Base-by-base conservation (phyloP, 805 yeast genomes). In the Teunomyces barrocoloradensis region DNA sequence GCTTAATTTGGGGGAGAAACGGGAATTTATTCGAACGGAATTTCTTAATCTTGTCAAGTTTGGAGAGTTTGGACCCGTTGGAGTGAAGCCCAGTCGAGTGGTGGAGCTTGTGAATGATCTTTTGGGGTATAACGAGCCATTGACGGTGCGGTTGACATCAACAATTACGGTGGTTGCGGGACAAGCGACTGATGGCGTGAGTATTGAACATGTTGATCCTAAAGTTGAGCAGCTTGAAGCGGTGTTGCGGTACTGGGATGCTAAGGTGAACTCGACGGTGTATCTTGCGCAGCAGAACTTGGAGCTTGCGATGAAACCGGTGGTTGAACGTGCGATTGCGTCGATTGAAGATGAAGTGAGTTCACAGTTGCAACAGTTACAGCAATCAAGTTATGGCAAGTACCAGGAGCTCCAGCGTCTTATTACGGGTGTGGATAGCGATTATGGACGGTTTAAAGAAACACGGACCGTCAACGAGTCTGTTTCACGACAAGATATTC, bases 191-290 rank as follows among this genome's bases (percentile, higher is more conserved):
- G 44, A 39, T n/a, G 50, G 36, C 2, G 35, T 47, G 23, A 44
- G 50, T 15, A 44, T 36, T 6, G 50, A 47, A 6, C 32, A 35
- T 15, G 21, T 30, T 3, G 46, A 49, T 15, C 47, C 46, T 3
- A 42, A 41, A 11, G 25, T 43, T 5, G 21, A 18, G 12, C 28
- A 6, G 12, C 29, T 72, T n/a, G 61, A 69, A 37, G 55, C 55
- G n/a, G 69, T 69, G 42, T 56, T 73, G 36, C 28, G 39, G 3
- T 53, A 55, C 43, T 73, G 75, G 73, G 64, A 61, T 37, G 29
- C 44, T 5, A 68, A 66, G 48, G 66, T 73, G 18, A 55, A 63
- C 45, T 66, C 62, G 38, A 64, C 75, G 6, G 52, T 71, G 37
- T 57, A 60, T 18, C 58, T 71, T 49, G 74, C 77, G 0, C 37